A percentile compares a stretch with the other conserved stretches of the same genome.
Evolutionary conservation across 768 basidiomycete species (phyloP).

Genomic region (Jaapia argillacea): DNA sequence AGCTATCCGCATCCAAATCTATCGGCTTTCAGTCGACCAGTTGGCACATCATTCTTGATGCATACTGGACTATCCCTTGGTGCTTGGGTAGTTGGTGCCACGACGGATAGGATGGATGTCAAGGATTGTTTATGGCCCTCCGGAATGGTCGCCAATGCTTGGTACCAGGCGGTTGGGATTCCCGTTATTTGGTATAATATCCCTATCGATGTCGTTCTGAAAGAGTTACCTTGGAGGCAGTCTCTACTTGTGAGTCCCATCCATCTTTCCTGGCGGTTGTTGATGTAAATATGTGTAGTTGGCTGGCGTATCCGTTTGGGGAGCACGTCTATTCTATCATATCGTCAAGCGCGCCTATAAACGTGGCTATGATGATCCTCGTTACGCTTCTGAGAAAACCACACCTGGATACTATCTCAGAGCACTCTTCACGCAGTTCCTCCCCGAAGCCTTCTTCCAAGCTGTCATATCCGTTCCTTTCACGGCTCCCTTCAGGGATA

Average conservation of each 20-base stretch:
- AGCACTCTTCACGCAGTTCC: not conserved
- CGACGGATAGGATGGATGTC: not conserved
- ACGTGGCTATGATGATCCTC: not conserved
- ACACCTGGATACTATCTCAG: not conserved
- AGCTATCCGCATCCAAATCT: not conserved
- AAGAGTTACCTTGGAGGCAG: not conserved
- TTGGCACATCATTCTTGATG: not conserved
- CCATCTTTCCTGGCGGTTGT: not conserved
- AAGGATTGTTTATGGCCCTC: not conserved
- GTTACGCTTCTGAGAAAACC: not conserved
- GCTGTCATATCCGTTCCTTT: not conserved
- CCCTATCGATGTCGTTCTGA: not conserved
- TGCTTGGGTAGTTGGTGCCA: not conserved
- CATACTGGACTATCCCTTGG: not conserved
- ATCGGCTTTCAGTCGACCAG: not conserved
- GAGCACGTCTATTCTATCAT: not conserved
- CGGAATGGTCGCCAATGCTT: not conserved
- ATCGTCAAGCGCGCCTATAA: not conserved
- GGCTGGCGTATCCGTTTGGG: not conserved
- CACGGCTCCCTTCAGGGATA: not conserved
- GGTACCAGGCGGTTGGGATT: constrained; percentile 1
- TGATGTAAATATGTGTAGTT: not conserved
- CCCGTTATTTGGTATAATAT: not conserved
- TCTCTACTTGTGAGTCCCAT: not conserved
- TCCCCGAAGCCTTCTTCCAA: not conserved